These are phyloP conservation scores for Volvox carteri DNA, from an alignment of 163 green algal species.

Conservation along the genomic window DNA sequence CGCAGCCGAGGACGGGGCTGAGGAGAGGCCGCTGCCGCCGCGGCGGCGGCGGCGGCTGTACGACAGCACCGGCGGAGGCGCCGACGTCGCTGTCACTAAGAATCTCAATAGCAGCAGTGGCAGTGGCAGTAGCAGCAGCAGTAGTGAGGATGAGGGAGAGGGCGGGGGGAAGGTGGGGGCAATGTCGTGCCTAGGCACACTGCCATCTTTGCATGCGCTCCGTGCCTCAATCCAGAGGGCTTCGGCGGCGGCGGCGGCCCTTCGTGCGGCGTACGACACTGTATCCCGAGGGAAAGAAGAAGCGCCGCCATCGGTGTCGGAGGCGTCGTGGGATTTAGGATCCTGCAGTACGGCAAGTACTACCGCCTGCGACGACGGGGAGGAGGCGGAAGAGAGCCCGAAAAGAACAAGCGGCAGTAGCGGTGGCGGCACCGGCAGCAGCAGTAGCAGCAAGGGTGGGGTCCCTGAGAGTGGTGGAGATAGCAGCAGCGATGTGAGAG, in stretches of 20 bases:
- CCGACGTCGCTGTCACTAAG: neutral
- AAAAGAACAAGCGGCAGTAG: neutral
- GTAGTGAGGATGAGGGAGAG: neutral
- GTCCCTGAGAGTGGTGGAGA: neutral
- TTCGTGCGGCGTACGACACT: no score
- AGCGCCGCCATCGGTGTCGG: no score
- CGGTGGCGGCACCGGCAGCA: neutral
- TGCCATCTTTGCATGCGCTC: neutral
- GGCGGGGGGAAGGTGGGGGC: neutral
- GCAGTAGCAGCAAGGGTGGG: neutral
- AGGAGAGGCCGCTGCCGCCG: no score
- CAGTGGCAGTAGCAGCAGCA: no score
- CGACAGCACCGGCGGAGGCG: neutral
- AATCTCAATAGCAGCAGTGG: no score
- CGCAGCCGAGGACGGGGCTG: neutral
- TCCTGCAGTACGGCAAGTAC: neutral
- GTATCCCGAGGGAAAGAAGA: no score
- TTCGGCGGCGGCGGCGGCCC: constrained; percentile 9
- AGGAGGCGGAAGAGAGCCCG: neutral
- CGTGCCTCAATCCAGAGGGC: neutral
- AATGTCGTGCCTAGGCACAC: no score
- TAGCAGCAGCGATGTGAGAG: neutral
- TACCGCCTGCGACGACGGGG: neutral
- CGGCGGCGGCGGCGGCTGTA: neutral
- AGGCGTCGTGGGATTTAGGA: neutral